Evolutionary conservation across 352 stramenopile genomes (phyloP).

Genomic region (Pythium aquatile): DNA sequence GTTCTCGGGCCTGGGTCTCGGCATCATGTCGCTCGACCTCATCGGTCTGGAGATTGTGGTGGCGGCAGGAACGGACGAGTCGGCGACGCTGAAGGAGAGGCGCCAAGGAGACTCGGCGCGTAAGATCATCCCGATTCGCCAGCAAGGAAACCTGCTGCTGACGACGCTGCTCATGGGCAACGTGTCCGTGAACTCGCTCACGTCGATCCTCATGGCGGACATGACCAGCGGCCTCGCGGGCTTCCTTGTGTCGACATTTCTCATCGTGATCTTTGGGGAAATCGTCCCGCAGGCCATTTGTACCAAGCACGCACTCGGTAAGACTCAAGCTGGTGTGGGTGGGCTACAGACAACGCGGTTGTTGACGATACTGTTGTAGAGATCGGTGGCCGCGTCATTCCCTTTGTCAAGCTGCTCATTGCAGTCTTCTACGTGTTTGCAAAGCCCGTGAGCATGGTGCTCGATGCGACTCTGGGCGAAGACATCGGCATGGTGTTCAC

Average conservation of each 20-base stretch:
- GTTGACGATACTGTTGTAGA: constrained; percentile 30
- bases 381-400: constrained; percentile 75
- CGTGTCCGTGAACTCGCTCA: constrained; percentile 94
- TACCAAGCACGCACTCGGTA: constrained; percentile 82
- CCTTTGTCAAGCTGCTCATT: constrained; percentile 93
- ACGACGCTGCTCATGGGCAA: constrained; percentile 96
- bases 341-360: constrained; percentile 12
- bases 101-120: constrained; percentile 55
- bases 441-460: constrained; percentile 90
- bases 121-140: constrained; percentile 88
- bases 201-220: constrained; percentile 95
- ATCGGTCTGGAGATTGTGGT: constrained; percentile 97
- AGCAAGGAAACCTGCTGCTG: constrained; percentile 95
- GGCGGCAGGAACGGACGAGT: constrained; percentile 83
- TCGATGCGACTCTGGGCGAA: constrained; percentile 92
- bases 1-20: constrained; percentile 94
- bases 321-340: constrained; percentile 18
- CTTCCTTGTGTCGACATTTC: constrained; percentile 90
- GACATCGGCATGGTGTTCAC: constrained; percentile 97
- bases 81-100: constrained; percentile 63
- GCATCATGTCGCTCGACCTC: constrained; percentile 97
- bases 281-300: constrained; percentile 90
- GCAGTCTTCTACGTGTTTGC: constrained; percentile 92
- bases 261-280: constrained; percentile 96
- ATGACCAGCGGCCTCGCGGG: constrained; percentile 71